Conservation (phyloP, 345 rosid genomes). For the Eucalyptus leucophloia region DNA sequence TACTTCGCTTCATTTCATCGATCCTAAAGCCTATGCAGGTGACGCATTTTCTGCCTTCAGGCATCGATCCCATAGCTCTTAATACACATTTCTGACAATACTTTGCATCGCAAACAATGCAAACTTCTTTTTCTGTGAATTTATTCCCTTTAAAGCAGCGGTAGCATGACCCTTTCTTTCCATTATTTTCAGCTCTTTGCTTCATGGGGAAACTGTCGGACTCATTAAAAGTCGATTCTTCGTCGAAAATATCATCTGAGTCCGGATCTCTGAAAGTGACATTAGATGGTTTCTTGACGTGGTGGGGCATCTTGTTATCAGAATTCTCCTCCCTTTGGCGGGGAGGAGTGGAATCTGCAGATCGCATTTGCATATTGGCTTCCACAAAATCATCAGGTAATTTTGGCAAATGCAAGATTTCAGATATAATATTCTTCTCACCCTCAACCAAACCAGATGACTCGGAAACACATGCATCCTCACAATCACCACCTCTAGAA, state of each 20-base stretch:
- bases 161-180: slow-evolving; percentile 70
- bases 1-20: slow-evolving; percentile 43
- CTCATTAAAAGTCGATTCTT: slow-evolving; percentile 6
- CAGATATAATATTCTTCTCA: background rate
- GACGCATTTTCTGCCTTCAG: slow-evolving; percentile 86
- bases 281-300: slow-evolving; percentile 20
- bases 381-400: background rate
- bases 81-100: slow-evolving; percentile 60
- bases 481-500: background rate
- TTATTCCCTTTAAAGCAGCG: slow-evolving; percentile 54
- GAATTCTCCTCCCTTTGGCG: slow-evolving; percentile 13
- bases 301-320: slow-evolving; percentile 7
- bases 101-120: slow-evolving; percentile 82
- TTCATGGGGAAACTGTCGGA: slow-evolving; percentile 12
- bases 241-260: slow-evolving; percentile 10
- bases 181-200: slow-evolving; percentile 40
- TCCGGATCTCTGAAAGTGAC: slow-evolving; percentile 55
- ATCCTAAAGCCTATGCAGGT: slow-evolving; percentile 62
- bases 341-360: slow-evolving; percentile 10
- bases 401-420: background rate
- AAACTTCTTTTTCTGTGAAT: slow-evolving; percentile 60
- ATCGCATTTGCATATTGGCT: background rate
- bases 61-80: slow-evolving; percentile 86
- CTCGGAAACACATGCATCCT: slow-evolving; percentile 1
- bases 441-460: background rate